A percentile compares a stretch with the other conserved stretches of the same genome.
Conservation (phyloP, 164 flowering plant species). For the Aristolochia californica region DNA sequence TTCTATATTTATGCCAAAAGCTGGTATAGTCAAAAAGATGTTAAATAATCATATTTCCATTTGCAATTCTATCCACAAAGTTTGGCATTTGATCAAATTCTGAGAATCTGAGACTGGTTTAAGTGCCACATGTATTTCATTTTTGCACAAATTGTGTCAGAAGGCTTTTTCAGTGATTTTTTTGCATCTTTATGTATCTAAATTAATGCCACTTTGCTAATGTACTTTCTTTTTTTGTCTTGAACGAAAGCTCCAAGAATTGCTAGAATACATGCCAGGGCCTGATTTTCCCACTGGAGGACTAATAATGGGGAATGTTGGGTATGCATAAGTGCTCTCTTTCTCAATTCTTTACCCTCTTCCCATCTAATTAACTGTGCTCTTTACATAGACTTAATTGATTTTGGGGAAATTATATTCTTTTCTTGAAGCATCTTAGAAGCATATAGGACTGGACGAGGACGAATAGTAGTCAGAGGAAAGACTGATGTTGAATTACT, state of each 20-base stretch:
- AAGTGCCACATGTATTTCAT: not conserved
- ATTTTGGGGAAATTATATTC: not conserved
- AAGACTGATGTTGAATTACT: constrained; percentile 73
- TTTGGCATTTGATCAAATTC: too few species aligned
- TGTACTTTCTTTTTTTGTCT: not conserved
- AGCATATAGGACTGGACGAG: constrained; percentile 90
- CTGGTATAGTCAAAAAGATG: too few species aligned
- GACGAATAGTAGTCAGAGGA: constrained; percentile 80
- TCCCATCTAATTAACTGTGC: not conserved
- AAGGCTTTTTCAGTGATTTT: too few species aligned
- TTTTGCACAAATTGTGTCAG: not conserved
- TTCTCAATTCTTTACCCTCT: not conserved
- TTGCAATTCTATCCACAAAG: too few species aligned
- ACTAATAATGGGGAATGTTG: constrained; percentile 76
- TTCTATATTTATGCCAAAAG: too few species aligned
- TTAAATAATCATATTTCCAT: too few species aligned
- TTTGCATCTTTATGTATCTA: too few species aligned
- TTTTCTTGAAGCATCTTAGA: constrained; percentile 56
- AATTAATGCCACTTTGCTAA: not conserved
- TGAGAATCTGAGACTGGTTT: not conserved
- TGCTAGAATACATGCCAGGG: constrained; percentile 97
- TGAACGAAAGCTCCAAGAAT: constrained; percentile 64
- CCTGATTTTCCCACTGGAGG: constrained; percentile 99
- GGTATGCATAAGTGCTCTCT: constrained; percentile 34
- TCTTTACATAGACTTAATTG: not conserved